Evolutionary conservation across 2,329 filamentous ascomycete species (phyloP), one percentile per base, ranked within the genome.

Genomic region (Ilyonectria sp.): DNA sequence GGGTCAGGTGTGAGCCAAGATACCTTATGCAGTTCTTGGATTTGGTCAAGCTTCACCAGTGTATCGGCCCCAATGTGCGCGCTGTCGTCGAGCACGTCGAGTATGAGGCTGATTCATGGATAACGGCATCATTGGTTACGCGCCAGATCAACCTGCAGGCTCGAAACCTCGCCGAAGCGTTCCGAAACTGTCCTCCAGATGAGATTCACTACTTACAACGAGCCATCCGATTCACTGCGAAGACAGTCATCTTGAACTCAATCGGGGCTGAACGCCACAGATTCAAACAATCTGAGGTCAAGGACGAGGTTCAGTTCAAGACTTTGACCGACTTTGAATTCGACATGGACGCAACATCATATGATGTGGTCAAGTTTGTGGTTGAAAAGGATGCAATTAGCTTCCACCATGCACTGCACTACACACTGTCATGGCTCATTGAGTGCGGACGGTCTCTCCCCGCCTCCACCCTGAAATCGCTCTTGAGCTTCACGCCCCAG

Each of bases 101-200:
- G 80, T 99, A 98, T 77, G 96, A 99, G 81, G 97, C 95, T 2
- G 97, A 99, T 81, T 93, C 94, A 21, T 99, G 96, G 96, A 98
- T 99, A 60, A 97, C 94, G 65, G 95, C 96, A 4, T 97, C 95
- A 7, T 87, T 98, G 57, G 93, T 99, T 65, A 98, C 96, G 56
- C 89, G 95, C 57, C 95, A 99, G 79, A 95, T 99, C 79, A 98
- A 98, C 78, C 91, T 94, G 60, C 88, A 98, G 43, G 97, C 95
- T 76, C 89, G 95, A 69, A 93, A 96, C 75, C 92, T 98, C 65
- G 91, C 94, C 0, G 93, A 97, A 74, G 91, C 96, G 0, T 99
- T 97, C 85, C 89, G 90, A 56, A 89, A 91, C 76, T 87, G 87
- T 47, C 86, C 87, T 35, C 85, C 87, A n/a, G 87, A 92, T 50